phyloP scores from a whole-genome alignment of 1,139 yeast species.

The Diutina scorzettiae region DNA sequence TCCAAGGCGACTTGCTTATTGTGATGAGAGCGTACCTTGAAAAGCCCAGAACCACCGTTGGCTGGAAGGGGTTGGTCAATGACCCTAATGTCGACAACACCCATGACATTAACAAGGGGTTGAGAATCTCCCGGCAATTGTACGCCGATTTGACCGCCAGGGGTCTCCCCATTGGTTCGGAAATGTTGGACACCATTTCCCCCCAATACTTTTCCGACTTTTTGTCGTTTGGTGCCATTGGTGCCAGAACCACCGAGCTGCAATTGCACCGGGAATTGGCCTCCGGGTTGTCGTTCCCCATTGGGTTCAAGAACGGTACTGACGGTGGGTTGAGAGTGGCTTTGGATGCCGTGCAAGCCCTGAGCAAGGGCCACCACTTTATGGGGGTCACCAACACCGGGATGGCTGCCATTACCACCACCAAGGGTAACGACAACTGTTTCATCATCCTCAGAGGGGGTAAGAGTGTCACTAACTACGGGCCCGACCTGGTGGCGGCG shows the following conservation, averaged over 20 bases:
- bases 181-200: conserved; percentile 95
- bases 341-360: conserved; percentile 86
- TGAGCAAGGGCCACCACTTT: conserved; percentile 88
- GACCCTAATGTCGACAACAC: conserved; percentile 93
- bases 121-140: conserved; percentile 75
- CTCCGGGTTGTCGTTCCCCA: conserved; percentile 93
- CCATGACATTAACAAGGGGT: conserved; percentile 91
- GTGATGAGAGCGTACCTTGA: conserved; percentile 97
- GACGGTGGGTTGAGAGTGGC: conserved; percentile 94
- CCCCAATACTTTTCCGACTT: conserved; percentile 95
- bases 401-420: conserved; percentile 88
- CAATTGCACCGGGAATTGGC: conserved; percentile 96
- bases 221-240: conserved; percentile 92
- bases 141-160: conserved; percentile 71
- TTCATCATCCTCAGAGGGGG: conserved; percentile 94
- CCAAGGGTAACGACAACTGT: conserved; percentile 86
- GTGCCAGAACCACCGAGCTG: conserved; percentile 98
- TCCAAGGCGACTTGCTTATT: conserved; percentile 63
- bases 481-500: conserved; percentile 59
- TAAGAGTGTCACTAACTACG: conserved; percentile 86
- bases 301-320: conserved; percentile 97
- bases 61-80: conserved; percentile 97
- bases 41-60: conserved; percentile 97
- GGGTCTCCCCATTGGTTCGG: conserved; percentile 81
- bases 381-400: conserved; percentile 97